Evolutionary conservation across 2,329 filamentous ascomycete genomes (phyloP), one percentile per base, ranked within the genome.

Genomic region (Rutstroemia sp.): DNA sequence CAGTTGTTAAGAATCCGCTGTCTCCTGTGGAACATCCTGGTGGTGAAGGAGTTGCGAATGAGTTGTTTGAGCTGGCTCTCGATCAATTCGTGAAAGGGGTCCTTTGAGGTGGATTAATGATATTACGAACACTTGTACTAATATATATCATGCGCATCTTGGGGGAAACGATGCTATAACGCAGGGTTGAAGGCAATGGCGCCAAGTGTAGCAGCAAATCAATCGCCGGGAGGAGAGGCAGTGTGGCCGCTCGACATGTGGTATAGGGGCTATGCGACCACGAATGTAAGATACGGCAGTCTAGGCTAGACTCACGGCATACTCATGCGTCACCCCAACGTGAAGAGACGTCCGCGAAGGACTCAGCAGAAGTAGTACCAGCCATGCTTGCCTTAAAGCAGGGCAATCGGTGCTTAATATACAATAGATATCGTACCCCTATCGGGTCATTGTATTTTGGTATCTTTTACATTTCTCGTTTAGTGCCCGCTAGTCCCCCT

Each of bases 21-120:
- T 77, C 84, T 4, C 84, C 85, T 2, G 81, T 86, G 49, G 85
- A 88, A 70, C 85, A 88, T 71, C 81, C 81, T 65, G 80, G 81
- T 41, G 85, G 85, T 56, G 80, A 80, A 25, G 85, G 85, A n/a
- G 84, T 88, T 58, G 81, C 79, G 65, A 87, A 87, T 66, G 85
- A 88, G 71, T 74, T 87, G 61, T 88, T 88, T 63, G 85, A 88
- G 70, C 73, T 87, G 61, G 85, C 83, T 0, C 71, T 95, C 56
- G 88, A 94, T 64, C 85, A 89, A 61, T 94, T 94, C 66, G 81
- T 94, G 52, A 79, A 85, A 61, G 80, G 83, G 0, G 71, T 86
- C 59, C 77, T 83, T 74, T 69, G 49, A 63, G 6, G 16, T 14
- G 16, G 25, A 44, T 30, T 34, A 6, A 45, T n/a, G 47, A 56